Evolutionary conservation across 257 asterid species (phyloP), one percentile per base, ranked within the genome.

Genomic region (Jaltomata sinuosa): DNA sequence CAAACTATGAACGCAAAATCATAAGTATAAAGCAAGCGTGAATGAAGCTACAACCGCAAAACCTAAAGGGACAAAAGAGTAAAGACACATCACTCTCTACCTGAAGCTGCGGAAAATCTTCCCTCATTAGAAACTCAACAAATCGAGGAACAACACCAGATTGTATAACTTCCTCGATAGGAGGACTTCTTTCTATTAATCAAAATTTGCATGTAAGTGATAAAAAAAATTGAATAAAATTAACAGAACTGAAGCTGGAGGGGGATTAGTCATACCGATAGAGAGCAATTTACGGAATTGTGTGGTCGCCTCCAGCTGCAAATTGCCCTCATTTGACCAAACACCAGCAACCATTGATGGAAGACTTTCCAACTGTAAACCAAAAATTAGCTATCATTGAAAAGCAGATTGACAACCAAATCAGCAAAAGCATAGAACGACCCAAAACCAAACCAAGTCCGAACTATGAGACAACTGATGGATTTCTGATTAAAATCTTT

Each of bases 111-210:
- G 97, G 97, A 82, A 89, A 90, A 85, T 95, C 98, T 86, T 92
- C 98, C 88, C 95, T 90, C 78, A 71, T 81, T 53, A 95, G 97
- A 89, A 93, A 94, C 88, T 95, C 97, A 78, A 95, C 98, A 83
- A 95, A 94, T 67, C 98, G 95, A 83, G 99, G 98, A 84, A 95
- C 96, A 62, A 95, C 97, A 61, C 98, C 99, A 83, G 98, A 90
- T 87, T 94, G 94, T 85, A 95, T 93, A 25, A 94, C 99, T 91
- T 96, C 98, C 88, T 96, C 97, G 81, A 96, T 96, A 40, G 99
- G 99, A 83, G 97, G 98, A 89, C 92, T 93, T 83, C 97, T 87
- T 88, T 94, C 98, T 96, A 93, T 62, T 72, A 79, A 85, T 83
- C 61, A 68, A 61, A 72, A 59, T 82, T 5, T 5, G 45, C 45